Percentiles rank a stretch among this genome's conserved stretches.
These are phyloP conservation scores for Pseudonitzschia multiseries DNA, from an alignment of 108 stramenopile species.

Conservation along the genomic window DNA sequence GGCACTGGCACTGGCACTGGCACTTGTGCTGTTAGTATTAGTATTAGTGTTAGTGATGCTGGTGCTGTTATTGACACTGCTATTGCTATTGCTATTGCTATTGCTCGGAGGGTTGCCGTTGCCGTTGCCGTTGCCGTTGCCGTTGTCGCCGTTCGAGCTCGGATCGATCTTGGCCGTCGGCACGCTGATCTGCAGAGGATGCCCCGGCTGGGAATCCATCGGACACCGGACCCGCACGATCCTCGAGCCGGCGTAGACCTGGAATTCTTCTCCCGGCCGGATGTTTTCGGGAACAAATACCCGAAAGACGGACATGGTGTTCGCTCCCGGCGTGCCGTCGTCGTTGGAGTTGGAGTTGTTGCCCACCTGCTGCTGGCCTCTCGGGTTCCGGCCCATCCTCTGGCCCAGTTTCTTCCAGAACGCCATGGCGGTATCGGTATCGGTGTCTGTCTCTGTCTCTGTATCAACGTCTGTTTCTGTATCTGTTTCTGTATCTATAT, in stretches of 20 bases:
- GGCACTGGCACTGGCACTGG: too few species aligned
- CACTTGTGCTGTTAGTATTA: too few species aligned
- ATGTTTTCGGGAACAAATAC: slow-evolving; percentile 73
- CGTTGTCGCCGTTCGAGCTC: neutral
- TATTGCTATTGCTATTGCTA: slow-evolving; percentile 38
- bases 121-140: neutral
- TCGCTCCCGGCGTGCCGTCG: too few species aligned
- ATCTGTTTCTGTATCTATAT: too few species aligned
- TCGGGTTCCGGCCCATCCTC: too few species aligned
- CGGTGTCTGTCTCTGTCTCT: too few species aligned
- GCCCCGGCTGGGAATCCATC: slow-evolving; percentile 55
- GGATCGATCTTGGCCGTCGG: slow-evolving; percentile 22
- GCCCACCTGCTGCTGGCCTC: too few species aligned
- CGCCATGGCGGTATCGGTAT: too few species aligned
- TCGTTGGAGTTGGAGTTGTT: too few species aligned
- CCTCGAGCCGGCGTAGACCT: slow-evolving; percentile 68
- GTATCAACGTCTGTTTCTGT: too few species aligned
- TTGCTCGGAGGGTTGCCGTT: slow-evolving; percentile 59
- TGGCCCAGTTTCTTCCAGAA: too few species aligned
- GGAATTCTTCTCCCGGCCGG: slow-evolving; percentile 80
- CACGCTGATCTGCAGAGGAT: slow-evolving; percentile 72
- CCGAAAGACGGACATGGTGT: slow-evolving; percentile 38
- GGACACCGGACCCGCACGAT: slow-evolving; percentile 79
- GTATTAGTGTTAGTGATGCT: too few species aligned
- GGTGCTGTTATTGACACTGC: neutral